Conservation (phyloP, 2,329 filamentous ascomycete species). For the Aotearoamyces nothofagi region DNA sequence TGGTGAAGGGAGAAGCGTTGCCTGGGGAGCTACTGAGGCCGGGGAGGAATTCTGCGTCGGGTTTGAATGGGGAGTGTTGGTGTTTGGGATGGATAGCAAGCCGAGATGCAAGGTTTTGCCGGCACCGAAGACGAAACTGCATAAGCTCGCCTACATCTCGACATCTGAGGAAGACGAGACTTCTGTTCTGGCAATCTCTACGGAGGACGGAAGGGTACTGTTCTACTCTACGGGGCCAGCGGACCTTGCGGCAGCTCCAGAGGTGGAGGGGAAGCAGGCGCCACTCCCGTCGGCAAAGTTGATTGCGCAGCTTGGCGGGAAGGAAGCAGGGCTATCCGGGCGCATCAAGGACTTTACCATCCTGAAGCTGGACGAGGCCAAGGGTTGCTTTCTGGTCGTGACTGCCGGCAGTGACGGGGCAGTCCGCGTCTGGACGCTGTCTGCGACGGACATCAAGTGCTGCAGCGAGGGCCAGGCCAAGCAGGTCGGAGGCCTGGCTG, state of each 20-base stretch:
- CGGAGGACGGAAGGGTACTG: slow-evolving; percentile 76
- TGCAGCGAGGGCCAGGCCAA: slow-evolving; percentile 19
- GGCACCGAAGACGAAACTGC: slow-evolving; percentile 55
- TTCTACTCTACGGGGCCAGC: slow-evolving; percentile 58
- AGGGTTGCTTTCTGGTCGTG: slow-evolving; percentile 35
- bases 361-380: slow-evolving; percentile 20
- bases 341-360: slow-evolving; percentile 85
- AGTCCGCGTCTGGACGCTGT: slow-evolving; percentile 61
- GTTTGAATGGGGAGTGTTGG: slow-evolving; percentile 72
- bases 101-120: slow-evolving; percentile 62
- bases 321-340: slow-evolving; percentile 48
- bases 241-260: slow-evolving; percentile 23
- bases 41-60: slow-evolving; percentile 78
- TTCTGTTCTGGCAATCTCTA: slow-evolving; percentile 59
- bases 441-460: slow-evolving; percentile 13
- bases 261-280: slow-evolving; percentile 23
- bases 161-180: slow-evolving; percentile 30
- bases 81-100: slow-evolving; percentile 80
- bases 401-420: slow-evolving; percentile 76
- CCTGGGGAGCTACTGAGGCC: slow-evolving; percentile 60
- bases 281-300: slow-evolving; percentile 45
- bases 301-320: slow-evolving; percentile 67
- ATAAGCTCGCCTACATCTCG: slow-evolving; percentile 61
- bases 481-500: slow-evolving; percentile 35
- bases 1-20: slow-evolving; percentile 70